Percentiles rank a stretch among this genome's conserved stretches.
These are phyloP conservation scores for Tuber aestivum DNA, from an alignment of 495 filamentous ascomycete species.

Conservation along the genomic window DNA sequence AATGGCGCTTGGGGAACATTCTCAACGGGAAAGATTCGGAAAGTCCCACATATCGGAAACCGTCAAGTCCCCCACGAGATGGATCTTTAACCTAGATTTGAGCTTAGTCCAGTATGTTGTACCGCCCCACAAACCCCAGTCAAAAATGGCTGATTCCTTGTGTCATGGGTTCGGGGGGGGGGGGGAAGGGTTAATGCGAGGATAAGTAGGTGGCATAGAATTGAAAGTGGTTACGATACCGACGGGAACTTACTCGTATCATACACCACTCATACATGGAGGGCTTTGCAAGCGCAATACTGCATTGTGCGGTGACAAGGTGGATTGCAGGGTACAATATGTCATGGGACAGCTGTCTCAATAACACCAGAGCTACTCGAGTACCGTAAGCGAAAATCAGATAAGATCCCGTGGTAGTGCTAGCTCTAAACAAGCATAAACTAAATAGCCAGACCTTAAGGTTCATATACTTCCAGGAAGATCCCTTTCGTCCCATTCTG, in stretches of 20 bases:
- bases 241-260: neutral
- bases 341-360: neutral
- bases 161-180: neutral
- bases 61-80: neutral
- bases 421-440: neutral
- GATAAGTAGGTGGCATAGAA: neutral
- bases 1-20: neutral
- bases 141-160: neutral
- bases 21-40: neutral
- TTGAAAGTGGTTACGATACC: neutral
- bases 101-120: neutral
- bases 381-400: neutral
- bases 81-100: neutral
- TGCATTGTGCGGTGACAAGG: neutral
- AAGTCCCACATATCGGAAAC: neutral
- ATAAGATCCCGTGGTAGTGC: neutral
- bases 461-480: neutral
- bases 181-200: neutral
- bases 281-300: neutral
- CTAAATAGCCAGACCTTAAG: neutral
- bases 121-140: neutral
- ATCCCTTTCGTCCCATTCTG: neutral
- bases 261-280: neutral
- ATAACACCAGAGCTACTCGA: neutral
- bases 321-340: neutral